Base-by-base conservation (phyloP, 495 filamentous ascomycete genomes). In the Pyrenula aspistea region DNA sequence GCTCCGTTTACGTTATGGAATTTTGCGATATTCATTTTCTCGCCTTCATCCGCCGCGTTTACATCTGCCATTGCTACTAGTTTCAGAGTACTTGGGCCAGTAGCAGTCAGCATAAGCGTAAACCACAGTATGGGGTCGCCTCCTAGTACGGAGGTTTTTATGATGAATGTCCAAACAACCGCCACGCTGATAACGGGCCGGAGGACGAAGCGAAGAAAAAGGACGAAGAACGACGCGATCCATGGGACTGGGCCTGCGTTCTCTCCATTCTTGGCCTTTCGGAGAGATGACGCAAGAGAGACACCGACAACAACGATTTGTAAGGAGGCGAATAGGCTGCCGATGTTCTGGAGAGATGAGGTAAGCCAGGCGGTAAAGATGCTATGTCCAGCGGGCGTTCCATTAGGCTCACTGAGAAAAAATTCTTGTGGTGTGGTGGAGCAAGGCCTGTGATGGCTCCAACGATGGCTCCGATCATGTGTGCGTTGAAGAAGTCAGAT, bases 121-220 rank as follows among this genome's bases (percentile, higher is more conserved):
- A 89, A 91, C 83, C 83, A 90, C 20, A 91, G 64, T 48, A 91
- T 81, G 0, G 88, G 86, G 64, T 91, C 87, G 2, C 71, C 56
- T 8, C 72, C 67, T 1, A 91, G 66, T 8, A 84, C 19, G 19
- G 62, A 57, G 0, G 85, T 89, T 54, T 74, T 75, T 15, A 69
- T 72, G 10, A 81, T 85, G n/a, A 91, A 61, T 0, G 70, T 56
- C 60, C 82, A 91, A 19, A 90, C 77, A 8, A 80, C 20, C 0
- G 73, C 65, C 56, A 91, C 86, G 15, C 77, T 79, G 22, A 78
- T 57, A 8, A 71, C 66, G 11, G 85, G 83, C 85, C 83, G 88
- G 2, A 87, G 12, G n/a, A 87, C 61, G 62, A 89, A 83, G 20
- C 85, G 68, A 2, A 87, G 66, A 0, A 74, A 49, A n/a, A 82